Evolutionary conservation across 345 rosid species (phyloP).

Genomic region (Gossypium stocksii): DNA sequence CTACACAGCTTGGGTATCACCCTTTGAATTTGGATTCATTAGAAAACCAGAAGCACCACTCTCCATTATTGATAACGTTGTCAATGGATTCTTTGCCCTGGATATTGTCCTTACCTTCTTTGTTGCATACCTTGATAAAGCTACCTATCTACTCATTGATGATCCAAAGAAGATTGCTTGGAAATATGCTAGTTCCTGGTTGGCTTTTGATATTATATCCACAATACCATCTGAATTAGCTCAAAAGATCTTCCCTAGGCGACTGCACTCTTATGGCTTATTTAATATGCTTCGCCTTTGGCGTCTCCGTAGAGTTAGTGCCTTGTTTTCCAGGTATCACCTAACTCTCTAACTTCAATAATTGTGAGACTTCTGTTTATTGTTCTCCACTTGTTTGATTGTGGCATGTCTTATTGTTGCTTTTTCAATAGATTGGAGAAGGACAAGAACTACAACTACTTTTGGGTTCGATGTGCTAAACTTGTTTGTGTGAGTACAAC

Average conservation of each 20-base stretch:
- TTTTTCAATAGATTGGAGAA: conserved; percentile 71
- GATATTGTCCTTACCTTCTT: conserved; percentile 85
- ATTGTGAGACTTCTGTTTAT: not conserved
- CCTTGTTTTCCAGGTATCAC: conserved; percentile 74
- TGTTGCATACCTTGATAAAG: conserved; percentile 71
- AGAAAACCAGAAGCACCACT: conserved; percentile 46
- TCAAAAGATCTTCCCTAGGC: conserved; percentile 47
- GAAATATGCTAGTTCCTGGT: conserved; percentile 77
- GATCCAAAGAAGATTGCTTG: conserved; percentile 63
- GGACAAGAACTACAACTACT: conserved; percentile 83
- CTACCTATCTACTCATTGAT: conserved; percentile 68
- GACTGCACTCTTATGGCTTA: conserved; percentile 51
- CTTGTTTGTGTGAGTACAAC: conserved; percentile 71
- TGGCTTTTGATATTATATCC: conserved; percentile 68
- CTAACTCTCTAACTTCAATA: not conserved
- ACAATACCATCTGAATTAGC: conserved; percentile 77
- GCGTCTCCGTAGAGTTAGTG: conserved; percentile 97
- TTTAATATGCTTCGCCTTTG: conserved; percentile 96
- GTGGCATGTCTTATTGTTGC: not conserved
- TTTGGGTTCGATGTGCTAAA: conserved; percentile 92
- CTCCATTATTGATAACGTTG: conserved; percentile 67
- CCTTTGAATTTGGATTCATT: conserved; percentile 87
- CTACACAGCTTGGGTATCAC: conserved; percentile 94
- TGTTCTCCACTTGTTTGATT: not conserved
- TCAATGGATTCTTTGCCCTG: conserved; percentile 79